Base-by-base conservation (phyloP, 768 basidiomycete species). In the Collybia nuda region DNA sequence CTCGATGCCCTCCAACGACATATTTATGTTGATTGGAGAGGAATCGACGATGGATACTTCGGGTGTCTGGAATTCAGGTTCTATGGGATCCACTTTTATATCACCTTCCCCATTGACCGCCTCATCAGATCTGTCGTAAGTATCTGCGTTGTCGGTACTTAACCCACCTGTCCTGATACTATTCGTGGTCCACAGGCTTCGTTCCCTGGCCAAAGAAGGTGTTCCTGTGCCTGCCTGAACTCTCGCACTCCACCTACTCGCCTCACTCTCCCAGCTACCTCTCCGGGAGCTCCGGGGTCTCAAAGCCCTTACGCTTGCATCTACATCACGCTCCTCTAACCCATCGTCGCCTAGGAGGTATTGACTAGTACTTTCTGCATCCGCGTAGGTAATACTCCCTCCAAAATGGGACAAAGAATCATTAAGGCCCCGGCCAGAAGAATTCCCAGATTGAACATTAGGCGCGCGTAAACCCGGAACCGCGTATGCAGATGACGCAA, bases 401-500 rank as follows among this genome's bases (percentile, higher is more conserved):
- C 84, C 87, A 52, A 88, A 80, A 55, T 89, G 89, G 22, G 89
- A 93, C 29, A 85, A 68, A 0, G 85, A 88, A 58, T 84, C 85
- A 5, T 71, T 80, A 32, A 71, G 64, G 24, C 78, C 80, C 41
- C 84, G 60, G 9, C 81, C 81, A 32, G 77, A 83, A 28, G 81
- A 67, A 38, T 76, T 66, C 4, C 69, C 67, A 17, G 79, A 81
- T 50, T 64, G 61, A 61, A 74, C 74, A 17, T 72, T 62, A 32
- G 80, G 76, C 32, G 68, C 58, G 40, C 84, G 81, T 22, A 72
- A 74, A 17, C 78, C 80, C 14, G 86, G 83, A 46, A 86, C 71
- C 0, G 84, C 95, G 66, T 90, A 97, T 3, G 91, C 93, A 2
- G 93, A 95, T 21, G 92, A 94, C 11, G 96, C 96, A 9, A 99